Evolutionary conservation across 2,329 filamentous ascomycete species (phyloP), one percentile per base, ranked within the genome.

Genomic region (Arthroderma sp.): DNA sequence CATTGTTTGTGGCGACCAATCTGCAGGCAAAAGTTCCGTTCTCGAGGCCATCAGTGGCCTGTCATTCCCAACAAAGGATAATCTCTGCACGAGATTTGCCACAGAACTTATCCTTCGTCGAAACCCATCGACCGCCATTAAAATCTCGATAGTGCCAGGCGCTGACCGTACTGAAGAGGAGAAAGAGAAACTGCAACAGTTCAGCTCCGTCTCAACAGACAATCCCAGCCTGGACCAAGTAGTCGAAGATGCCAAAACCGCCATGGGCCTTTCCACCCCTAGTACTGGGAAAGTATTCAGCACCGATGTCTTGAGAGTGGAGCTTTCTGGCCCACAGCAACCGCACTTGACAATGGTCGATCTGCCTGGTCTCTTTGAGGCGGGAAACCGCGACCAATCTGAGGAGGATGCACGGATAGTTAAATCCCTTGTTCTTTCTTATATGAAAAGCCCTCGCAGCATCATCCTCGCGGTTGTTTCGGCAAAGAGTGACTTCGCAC

Each of bases 381-480:
- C 47, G 3, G 38, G 31, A 7, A 47, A 47, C 6, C 33, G 40
- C 5, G 31, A 46, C 9, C 45, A 47, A 37, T 42, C 52, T 42
- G 43, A 52, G 33, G 36, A 46, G 44, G 52, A 52, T 46, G 47
- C 45, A 49, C 49, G 52, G 39, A n/a, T 55, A 34, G 40, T 46
- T 10, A 30, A 32, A 29, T 29, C 31, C 1, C 44, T 52, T n/a
- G 46, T 52, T n/a, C 36, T 40, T 3, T 5, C 10, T 3, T 83
- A 83, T 50, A 78, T 83, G 67, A 54, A 54, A 11, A 66, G 72
- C 29, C 54, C 62, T 9, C 67, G 75, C 9, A 80, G 68, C 52
- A 75, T 82, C 43, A 76, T 81, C 1, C 59, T 81, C 0, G 71
- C 73, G 0, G 65, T 78, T 0, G 59, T 78, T 1, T 63, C 68